A percentile compares a stretch with the other conserved stretches of the same genome.
Conservation (phyloP, 257 asterid species). For the Dorcoceras hygrometricum region DNA sequence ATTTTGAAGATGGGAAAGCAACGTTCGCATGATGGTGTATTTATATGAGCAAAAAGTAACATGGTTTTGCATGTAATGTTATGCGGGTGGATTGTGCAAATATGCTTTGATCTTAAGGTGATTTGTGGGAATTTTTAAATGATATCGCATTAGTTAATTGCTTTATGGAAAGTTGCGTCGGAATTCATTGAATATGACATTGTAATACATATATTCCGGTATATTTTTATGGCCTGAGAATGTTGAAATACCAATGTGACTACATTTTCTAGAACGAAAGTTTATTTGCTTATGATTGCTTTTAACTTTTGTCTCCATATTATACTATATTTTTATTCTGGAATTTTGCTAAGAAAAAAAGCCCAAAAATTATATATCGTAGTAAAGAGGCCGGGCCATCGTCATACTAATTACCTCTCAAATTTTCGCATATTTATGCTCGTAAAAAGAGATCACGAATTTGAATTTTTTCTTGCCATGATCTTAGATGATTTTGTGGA, state of each 20-base stretch:
- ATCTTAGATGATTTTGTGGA: too few species aligned
- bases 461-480: too few species aligned
- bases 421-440: too few species aligned
- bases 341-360: too few species aligned
- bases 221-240: constrained; percentile 3
- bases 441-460: too few species aligned
- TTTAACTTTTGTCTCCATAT: too few species aligned
- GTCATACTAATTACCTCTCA: too few species aligned
- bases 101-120: constrained; percentile 5
- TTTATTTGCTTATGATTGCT: too few species aligned
- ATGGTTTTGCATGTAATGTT: background rate
- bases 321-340: too few species aligned
- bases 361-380: too few species aligned
- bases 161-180: constrained; percentile 18
- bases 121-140: constrained; percentile 4
- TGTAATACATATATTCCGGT: constrained; percentile 28
- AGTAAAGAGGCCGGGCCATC: too few species aligned
- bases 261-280: background rate
- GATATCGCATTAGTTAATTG: background rate
- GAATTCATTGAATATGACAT: constrained; percentile 21
- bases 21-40: background rate
- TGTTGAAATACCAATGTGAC: background rate
- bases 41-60: background rate
- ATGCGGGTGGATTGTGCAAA: background rate
- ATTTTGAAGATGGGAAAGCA: background rate